phyloP scores from a whole-genome alignment of 2,329 filamentous ascomycete genomes.

The Trichoderma harzianum region DNA sequence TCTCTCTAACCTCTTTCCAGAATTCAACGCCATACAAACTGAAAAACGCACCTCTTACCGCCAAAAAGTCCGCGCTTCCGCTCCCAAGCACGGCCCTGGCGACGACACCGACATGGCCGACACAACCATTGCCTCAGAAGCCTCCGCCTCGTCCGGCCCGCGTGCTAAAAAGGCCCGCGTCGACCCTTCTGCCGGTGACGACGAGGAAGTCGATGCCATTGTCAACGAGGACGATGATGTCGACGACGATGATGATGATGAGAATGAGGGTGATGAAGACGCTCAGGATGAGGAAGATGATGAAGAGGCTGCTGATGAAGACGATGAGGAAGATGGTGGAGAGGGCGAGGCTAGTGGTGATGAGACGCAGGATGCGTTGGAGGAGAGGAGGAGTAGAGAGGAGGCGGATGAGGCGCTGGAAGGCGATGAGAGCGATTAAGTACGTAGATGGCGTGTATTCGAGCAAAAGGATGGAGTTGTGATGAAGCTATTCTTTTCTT shows the following conservation, averaged over 20 bases:
- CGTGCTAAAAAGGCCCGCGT: conserved; percentile 46
- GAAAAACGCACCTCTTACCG: conserved; percentile 73
- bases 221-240: conserved; percentile 32
- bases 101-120: conserved; percentile 39
- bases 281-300: conserved; percentile 39
- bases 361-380: conserved; percentile 51
- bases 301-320: conserved; percentile 47
- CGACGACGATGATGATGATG: conserved; percentile 33
- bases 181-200: conserved; percentile 34
- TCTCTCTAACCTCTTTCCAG: conserved; percentile 35
- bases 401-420: conserved; percentile 57
- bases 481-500: background rate
- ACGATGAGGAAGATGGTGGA: conserved; percentile 42
- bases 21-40: conserved; percentile 70
- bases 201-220: conserved; percentile 34
- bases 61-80: conserved; percentile 64
- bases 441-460: background rate
- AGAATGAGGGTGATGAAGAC: conserved; percentile 34
- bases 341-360: conserved; percentile 51
- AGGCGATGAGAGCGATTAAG: conserved; percentile 56
- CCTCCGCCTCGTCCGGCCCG: conserved; percentile 22
- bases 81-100: conserved; percentile 49
- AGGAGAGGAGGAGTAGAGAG: conserved; percentile 46
- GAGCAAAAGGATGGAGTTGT: background rate
- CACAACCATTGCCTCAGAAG: conserved; percentile 30